Evolutionary conservation across 345 rosid genomes (phyloP).

Genomic region (Noccaea bulbosa): DNA sequence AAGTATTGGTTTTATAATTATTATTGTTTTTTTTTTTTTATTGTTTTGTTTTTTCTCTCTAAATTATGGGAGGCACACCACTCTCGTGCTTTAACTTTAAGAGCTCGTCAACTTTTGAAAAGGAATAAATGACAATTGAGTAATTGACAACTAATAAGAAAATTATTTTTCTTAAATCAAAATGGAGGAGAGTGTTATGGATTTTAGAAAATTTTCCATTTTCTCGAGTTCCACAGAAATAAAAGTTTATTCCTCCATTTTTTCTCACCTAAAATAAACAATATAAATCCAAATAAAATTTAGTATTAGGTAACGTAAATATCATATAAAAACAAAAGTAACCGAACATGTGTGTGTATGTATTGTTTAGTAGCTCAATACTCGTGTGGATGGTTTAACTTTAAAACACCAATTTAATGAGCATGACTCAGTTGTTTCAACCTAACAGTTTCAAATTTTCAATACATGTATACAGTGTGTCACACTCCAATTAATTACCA

Average conservation of each 20-base stretch:
- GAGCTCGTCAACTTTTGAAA: neutral
- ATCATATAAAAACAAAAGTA: neutral
- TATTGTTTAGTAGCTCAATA: neutral
- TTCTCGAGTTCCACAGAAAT: neutral
- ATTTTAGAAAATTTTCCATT: neutral
- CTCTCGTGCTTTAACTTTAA: neutral
- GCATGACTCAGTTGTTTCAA: conserved; percentile 3
- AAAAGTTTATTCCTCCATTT: neutral
- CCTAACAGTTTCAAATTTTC: conserved; percentile 26
- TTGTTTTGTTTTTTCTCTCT: neutral
- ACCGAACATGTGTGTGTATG: conserved; percentile 9
- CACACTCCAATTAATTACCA: neutral
- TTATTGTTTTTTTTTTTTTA: too few relatives aligned
- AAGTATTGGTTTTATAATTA: too few relatives aligned
- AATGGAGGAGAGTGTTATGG: neutral
- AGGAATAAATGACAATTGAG: neutral
- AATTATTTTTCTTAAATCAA: neutral
- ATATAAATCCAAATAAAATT: neutral
- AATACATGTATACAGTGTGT: conserved; percentile 15
- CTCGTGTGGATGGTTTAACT: neutral
- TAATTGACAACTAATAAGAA: neutral
- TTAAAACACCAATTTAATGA: neutral
- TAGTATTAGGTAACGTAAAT: neutral
- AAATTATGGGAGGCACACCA: neutral
- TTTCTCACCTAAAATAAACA: neutral